A percentile compares a stretch with the other conserved stretches of the same genome.
Evolutionary conservation across 2,329 filamentous ascomycete genomes (phyloP).

Genomic region (Trichothecium sympodiale): DNA sequence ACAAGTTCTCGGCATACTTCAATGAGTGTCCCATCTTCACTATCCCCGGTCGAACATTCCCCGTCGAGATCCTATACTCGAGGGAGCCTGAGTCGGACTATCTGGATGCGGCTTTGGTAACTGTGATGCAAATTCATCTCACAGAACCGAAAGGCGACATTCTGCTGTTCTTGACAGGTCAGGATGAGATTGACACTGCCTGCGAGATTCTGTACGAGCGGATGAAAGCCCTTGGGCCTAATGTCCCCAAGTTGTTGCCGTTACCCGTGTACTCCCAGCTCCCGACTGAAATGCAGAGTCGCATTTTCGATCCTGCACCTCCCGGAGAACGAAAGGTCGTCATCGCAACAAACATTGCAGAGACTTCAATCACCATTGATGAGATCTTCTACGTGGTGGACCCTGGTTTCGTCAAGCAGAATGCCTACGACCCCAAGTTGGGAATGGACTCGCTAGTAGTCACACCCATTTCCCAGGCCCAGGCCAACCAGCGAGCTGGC

Average conservation of each 20-base stretch:
- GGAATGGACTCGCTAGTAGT: constrained; percentile 96
- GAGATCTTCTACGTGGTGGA: constrained; percentile 97
- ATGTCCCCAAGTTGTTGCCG: constrained; percentile 84
- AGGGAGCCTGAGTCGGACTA: constrained; percentile 94
- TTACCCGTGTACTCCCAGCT: constrained; percentile 93
- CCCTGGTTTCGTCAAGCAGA: constrained; percentile 95
- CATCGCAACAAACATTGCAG: constrained; percentile 96
- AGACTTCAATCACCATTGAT: constrained; percentile 96
- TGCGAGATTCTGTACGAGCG: constrained; percentile 89
- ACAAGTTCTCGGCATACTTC: constrained; percentile 96
- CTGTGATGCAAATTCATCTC: constrained; percentile 96
- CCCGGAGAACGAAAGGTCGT: constrained; percentile 83
- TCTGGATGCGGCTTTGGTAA: constrained; percentile 83
- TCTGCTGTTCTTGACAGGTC: constrained; percentile 89
- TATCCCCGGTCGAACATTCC: constrained; percentile 88
- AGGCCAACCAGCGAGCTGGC: constrained; percentile 88
- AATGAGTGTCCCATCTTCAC: constrained; percentile 94
- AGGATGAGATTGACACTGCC: constrained; percentile 93
- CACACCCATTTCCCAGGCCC: constrained; percentile 91
- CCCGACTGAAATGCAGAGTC: constrained; percentile 85
- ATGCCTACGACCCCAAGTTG: constrained; percentile 90
- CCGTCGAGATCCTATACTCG: constrained; percentile 92
- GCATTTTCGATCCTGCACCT: constrained; percentile 89
- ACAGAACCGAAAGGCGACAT: constrained; percentile 90
- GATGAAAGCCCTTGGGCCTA: constrained; percentile 89